Evolutionary conservation across 2,329 filamentous ascomycete species (phyloP), one percentile per base, ranked within the genome.

Genomic region (Aureobasidium lini): DNA sequence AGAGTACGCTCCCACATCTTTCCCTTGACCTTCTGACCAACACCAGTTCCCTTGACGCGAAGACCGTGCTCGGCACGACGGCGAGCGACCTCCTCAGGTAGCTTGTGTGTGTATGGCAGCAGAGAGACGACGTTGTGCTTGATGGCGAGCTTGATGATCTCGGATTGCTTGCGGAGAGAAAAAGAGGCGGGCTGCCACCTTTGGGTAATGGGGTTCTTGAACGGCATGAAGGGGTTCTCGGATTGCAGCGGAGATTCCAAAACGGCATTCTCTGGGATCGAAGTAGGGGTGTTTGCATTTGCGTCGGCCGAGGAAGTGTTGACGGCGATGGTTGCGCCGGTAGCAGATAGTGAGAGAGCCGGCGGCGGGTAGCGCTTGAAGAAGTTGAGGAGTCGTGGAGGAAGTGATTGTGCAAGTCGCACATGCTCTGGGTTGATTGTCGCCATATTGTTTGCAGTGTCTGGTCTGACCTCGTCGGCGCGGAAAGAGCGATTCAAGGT

Each of bases 1-100:
- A 96, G 79, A 69, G 87, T 88, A 71, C 94, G 84, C 80, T 99
- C 94, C 84, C 92, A 89, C 67, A 85, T 81, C 76, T 96, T 93
- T 74, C 94, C 94, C 87, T 97, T 99, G 73, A 96, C 93, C 75
- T 82, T 86, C 76, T 96, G 86, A 60, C 91, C 93, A 8, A 67
- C 63, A 80, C 94, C 93, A 1, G 93, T 97, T 67, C 93, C 93
- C 83, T 92, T 93, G 61, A 96, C 88, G 63, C 86, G 81, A 73
- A 96, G 72, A 52, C 92, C 93, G 64, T 87, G 81, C 78, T 95
- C 88, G 61, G 90, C 83, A 60, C 89, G 79, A 72, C 85, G 83
- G 68, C 84, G 81, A 69, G 91, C 81, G 72, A 81, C 85, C 71
- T 83, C 81, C 66, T 85, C 87, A 2, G 71, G 71, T 39, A 72